Evolutionary conservation across 352 stramenopile species (phyloP).

Genomic region (Albugo laibachii): DNA sequence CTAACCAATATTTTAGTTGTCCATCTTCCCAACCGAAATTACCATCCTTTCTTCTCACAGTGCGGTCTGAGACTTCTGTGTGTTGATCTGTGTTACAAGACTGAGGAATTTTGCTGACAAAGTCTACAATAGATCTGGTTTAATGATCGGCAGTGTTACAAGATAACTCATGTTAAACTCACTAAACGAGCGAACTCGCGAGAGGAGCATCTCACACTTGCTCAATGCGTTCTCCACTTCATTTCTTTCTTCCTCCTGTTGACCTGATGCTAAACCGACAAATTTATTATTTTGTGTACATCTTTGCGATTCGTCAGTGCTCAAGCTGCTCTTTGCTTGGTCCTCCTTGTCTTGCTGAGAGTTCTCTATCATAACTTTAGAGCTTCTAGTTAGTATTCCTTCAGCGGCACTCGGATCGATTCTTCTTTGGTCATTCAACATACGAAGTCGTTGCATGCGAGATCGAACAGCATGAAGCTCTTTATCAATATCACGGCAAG

Average conservation of each 20-base stretch:
- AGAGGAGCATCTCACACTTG: slow-evolving; percentile 29
- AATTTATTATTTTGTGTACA: neutral
- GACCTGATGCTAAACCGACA: slow-evolving; percentile 8
- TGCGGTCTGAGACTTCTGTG: neutral
- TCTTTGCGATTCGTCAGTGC: neutral
- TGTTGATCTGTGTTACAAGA: neutral
- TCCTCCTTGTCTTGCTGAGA: slow-evolving; percentile 5
- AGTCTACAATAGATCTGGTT: neutral
- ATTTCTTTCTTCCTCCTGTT: slow-evolving; percentile 21
- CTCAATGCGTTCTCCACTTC: slow-evolving; percentile 30
- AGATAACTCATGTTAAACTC: slow-evolving; percentile 1
- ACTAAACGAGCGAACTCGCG: slow-evolving; percentile 1
- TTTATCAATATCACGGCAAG: slow-evolving; percentile 19
- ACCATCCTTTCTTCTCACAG: neutral
- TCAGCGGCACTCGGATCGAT: neutral
- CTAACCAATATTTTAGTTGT: slow-evolving; percentile 4
- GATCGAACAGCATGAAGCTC: slow-evolving; percentile 19
- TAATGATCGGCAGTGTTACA: neutral
- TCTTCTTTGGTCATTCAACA: neutral
- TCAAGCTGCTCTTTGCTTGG: neutral
- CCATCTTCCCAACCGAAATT: neutral
- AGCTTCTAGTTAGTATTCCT: neutral
- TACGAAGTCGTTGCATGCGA: neutral
- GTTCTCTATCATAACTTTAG: slow-evolving; percentile 11
- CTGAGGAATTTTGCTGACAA: neutral